Evolutionary conservation across 805 yeast genomes (phyloP).

Genomic region (Sugiyamaella lignohabitans): DNA sequence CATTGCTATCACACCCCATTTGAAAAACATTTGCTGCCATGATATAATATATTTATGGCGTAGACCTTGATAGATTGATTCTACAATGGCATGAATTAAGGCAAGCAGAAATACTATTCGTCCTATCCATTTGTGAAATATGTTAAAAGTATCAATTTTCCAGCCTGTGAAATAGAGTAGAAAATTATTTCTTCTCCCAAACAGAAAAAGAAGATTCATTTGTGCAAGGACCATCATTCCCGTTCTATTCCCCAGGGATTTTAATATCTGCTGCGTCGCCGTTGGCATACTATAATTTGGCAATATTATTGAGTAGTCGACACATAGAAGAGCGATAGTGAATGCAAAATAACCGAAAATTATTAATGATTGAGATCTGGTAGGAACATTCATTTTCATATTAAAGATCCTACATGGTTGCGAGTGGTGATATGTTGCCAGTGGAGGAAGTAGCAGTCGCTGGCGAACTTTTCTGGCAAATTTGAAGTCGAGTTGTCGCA

Average conservation of each 20-base stretch:
- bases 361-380: conserved; percentile 28
- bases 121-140: conserved; percentile 60
- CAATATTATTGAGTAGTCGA: conserved; percentile 14
- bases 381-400: conserved; percentile 6
- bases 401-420: conserved; percentile 31
- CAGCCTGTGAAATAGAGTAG: conserved; percentile 56
- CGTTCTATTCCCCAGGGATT: conserved; percentile 38
- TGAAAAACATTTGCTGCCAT: not conserved
- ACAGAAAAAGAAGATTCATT: conserved; percentile 41
- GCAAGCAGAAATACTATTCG: conserved; percentile 44
- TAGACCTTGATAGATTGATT: conserved; percentile 41
- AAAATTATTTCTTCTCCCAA: conserved; percentile 67
- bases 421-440: conserved; percentile 24
- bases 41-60: not conserved
- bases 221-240: conserved; percentile 43
- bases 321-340: conserved; percentile 25
- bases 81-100: conserved; percentile 47
- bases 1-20: conserved; percentile 40
- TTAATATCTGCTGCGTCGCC: conserved; percentile 24
- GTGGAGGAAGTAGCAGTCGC: conserved; percentile 25
- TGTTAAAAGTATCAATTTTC: conserved; percentile 52
- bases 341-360: conserved; percentile 29
- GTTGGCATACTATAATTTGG: conserved; percentile 3
- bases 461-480: conserved; percentile 18
- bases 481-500: conserved; percentile 9